phyloP scores from a whole-genome alignment of 441 rosid species.

The Pelargonium myrrhifolium region DNA sequence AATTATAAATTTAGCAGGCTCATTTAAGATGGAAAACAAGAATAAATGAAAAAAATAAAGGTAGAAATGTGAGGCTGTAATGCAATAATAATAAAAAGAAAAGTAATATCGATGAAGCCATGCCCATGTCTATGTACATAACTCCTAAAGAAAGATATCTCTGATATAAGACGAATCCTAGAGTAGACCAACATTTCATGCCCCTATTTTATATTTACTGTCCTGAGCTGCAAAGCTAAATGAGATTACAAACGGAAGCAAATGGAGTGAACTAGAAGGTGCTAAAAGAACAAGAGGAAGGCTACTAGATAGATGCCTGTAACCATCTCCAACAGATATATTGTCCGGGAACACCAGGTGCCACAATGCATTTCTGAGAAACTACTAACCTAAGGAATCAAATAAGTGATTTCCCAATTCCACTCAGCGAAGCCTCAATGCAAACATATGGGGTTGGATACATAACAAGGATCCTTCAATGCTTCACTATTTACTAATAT shows the following conservation, averaged over 20 bases:
- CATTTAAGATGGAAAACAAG: neutral
- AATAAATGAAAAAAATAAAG: neutral
- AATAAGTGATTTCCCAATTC: neutral
- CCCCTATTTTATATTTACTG: neutral
- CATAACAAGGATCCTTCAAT: neutral
- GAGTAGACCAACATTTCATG: neutral
- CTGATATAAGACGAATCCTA: neutral
- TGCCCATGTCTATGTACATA: neutral
- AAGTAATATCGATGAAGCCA: neutral
- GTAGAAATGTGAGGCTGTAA: neutral
- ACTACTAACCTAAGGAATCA: neutral
- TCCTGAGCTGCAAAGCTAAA: neutral
- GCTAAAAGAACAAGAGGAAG: neutral
- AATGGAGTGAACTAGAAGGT: neutral
- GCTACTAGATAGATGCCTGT: neutral
- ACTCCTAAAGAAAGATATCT: neutral
- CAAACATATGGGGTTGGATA: neutral
- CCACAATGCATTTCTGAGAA: neutral
- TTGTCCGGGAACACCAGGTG: neutral
- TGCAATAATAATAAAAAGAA: neutral
- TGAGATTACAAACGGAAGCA: neutral
- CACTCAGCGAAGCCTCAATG: neutral
- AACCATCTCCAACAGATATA: too few species aligned
- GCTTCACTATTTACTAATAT: neutral
- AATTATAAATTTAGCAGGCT: neutral